These are phyloP conservation scores for Zea mays DNA, from an alignment of 176 grass and related monocot species.

Conservation along the genomic window DNA sequence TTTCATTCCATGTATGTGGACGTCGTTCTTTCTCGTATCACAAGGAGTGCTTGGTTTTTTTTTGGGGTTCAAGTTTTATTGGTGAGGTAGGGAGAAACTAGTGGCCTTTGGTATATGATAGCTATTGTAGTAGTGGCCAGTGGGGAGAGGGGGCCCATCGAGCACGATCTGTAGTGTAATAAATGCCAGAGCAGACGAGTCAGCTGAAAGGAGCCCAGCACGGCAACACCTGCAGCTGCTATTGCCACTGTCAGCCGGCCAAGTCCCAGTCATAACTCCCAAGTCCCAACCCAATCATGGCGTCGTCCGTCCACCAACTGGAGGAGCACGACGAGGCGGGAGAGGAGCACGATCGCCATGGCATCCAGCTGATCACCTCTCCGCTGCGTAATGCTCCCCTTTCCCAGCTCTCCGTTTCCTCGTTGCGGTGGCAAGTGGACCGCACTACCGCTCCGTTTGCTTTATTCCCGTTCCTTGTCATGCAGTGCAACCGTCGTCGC, in stretches of 20 bases:
- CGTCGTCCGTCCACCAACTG: background rate
- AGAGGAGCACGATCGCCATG: background rate
- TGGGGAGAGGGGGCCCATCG: too few relatives aligned
- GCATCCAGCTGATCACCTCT: background rate
- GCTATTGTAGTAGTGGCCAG: too few relatives aligned
- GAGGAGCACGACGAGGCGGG: background rate
- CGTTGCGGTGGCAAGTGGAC: background rate
- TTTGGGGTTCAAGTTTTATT: too few relatives aligned
- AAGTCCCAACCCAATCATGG: background rate
- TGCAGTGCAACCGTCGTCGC: constrained; percentile 5
- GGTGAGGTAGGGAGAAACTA: too few relatives aligned
- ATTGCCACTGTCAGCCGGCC: background rate
- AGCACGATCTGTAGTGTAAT: too few relatives aligned
- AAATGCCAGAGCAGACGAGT: background rate
- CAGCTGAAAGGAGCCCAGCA: background rate
- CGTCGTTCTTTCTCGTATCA: too few relatives aligned
- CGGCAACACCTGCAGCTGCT: background rate
- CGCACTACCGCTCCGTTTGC: background rate
- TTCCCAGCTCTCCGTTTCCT: background rate
- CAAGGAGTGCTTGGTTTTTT: too few relatives aligned
- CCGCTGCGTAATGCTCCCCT: background rate
- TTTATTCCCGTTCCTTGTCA: background rate
- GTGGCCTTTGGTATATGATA: too few relatives aligned
- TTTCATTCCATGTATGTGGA: too few relatives aligned
- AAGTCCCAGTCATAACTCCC: background rate